Conservation (phyloP, 1,139 yeast species). For the Geotrichum aggregatum region DNA sequence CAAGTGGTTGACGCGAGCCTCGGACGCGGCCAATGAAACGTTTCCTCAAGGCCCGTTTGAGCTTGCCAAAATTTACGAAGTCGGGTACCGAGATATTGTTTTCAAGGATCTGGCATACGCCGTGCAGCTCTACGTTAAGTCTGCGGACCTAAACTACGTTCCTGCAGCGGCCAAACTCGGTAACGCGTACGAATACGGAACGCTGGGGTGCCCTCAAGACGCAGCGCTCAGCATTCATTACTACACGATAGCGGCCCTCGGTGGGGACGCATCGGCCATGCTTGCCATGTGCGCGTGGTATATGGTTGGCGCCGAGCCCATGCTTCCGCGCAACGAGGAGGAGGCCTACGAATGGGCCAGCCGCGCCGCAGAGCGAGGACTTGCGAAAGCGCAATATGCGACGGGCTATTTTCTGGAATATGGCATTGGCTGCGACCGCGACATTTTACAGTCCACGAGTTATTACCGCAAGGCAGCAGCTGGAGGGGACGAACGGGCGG, state of each 20-base stretch:
- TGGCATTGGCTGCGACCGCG: slow-evolving; percentile 77
- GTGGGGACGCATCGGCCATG: slow-evolving; percentile 88
- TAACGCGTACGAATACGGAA: slow-evolving; percentile 78
- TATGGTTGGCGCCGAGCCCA: slow-evolving; percentile 81
- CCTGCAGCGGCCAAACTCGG: slow-evolving; percentile 80
- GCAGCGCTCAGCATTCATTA: slow-evolving; percentile 84
- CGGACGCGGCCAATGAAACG: slow-evolving; percentile 75
- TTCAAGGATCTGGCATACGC: slow-evolving; percentile 83
- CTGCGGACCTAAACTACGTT: slow-evolving; percentile 83
- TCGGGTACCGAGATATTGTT: slow-evolving; percentile 82
- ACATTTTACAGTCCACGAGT: slow-evolving; percentile 53
- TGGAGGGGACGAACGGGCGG: slow-evolving; percentile 68
- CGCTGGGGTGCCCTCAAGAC: slow-evolving; percentile 71
- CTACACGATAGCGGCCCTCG: slow-evolving; percentile 84
- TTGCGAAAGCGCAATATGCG: slow-evolving; percentile 82
- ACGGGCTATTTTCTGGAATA: slow-evolving; percentile 79
- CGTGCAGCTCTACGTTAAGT: slow-evolving; percentile 77
- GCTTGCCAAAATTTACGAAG: slow-evolving; percentile 75
- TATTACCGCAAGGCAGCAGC: slow-evolving; percentile 80
- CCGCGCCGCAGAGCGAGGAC: slow-evolving; percentile 71
- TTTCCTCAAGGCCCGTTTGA: slow-evolving; percentile 93
- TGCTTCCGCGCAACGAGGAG: slow-evolving; percentile 67
- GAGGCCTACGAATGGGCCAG: slow-evolving; percentile 96
- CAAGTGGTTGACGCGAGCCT: slow-evolving; percentile 87
- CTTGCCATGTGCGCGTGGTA: slow-evolving; percentile 96